A percentile compares a stretch with the other conserved stretches of the same genome.
phyloP scores from a whole-genome alignment of 257 asterid species.

The Hygrophila difformis region DNA sequence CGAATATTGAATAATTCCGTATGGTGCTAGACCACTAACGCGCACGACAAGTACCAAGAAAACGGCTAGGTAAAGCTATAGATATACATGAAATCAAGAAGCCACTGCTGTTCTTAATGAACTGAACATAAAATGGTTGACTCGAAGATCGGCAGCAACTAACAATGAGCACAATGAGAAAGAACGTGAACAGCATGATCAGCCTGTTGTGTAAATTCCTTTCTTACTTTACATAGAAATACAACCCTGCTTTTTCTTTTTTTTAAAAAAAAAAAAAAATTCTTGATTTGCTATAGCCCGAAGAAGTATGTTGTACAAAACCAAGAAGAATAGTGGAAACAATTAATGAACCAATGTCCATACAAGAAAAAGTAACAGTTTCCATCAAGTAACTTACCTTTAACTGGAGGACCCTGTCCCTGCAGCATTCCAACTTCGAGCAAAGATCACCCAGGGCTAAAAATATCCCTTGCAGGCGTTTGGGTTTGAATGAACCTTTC shows the following conservation, averaged over 20 bases:
- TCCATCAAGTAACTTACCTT: constrained; percentile 44
- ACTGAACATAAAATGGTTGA: background rate
- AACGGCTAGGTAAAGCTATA: too few relatives aligned
- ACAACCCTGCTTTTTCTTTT: background rate
- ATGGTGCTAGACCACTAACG: too few relatives aligned
- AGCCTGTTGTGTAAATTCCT: background rate
- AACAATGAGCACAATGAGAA: background rate
- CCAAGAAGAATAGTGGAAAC: background rate
- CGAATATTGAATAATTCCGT: too few relatives aligned
- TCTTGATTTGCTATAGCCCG: constrained; percentile 2
- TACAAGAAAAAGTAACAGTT: constrained; percentile 5
- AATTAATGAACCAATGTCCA: background rate
- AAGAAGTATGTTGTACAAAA: constrained; percentile 11
- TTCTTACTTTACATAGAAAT: background rate
- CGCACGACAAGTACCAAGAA: too few relatives aligned
- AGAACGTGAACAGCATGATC: background rate
- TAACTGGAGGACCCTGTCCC: constrained; percentile 55
- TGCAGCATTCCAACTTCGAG: constrained; percentile 78
- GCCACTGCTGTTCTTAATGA: too few relatives aligned
- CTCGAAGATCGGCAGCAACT: background rate
- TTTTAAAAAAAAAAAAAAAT: too few relatives aligned
- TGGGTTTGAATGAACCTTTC: constrained; percentile 42
- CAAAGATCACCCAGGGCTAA: constrained; percentile 72
- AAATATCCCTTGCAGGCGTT: constrained; percentile 66
- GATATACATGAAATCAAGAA: background rate